Evolutionary conservation across 73 alveolate species (phyloP).

Genomic region (Durusdinium trenchii): DNA sequence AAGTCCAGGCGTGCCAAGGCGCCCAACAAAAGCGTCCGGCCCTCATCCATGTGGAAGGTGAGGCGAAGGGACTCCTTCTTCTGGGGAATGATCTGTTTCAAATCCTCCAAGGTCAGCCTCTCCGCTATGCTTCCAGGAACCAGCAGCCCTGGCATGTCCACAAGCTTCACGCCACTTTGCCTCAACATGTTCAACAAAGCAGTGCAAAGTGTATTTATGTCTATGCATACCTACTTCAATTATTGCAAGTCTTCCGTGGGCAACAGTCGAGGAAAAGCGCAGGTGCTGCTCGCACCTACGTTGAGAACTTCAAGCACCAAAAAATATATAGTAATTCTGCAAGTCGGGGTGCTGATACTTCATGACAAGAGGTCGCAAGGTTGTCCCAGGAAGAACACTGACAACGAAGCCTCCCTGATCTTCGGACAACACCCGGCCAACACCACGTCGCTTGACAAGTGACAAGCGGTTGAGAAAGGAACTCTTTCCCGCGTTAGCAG

Average conservation of each 20-base stretch:
- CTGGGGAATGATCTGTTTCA: background rate
- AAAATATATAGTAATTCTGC: background rate
- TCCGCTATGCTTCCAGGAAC: slow-evolving; percentile 95
- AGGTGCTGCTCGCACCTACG: too few relatives aligned
- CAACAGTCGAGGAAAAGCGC: too few relatives aligned
- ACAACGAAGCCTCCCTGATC: slow-evolving; percentile 83
- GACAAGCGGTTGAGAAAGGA: slow-evolving; percentile 84
- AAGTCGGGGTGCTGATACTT: slow-evolving; percentile 59
- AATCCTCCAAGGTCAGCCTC: slow-evolving; percentile 56
- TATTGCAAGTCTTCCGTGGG: too few relatives aligned
- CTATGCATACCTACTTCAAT: too few relatives aligned
- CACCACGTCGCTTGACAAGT: slow-evolving; percentile 72
- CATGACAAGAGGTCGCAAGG: slow-evolving; percentile 69
- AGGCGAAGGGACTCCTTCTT: slow-evolving; percentile 28
- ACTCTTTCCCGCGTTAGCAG: slow-evolving; percentile 87
- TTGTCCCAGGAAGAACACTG: slow-evolving; percentile 87
- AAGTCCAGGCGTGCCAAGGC: slow-evolving; percentile 82
- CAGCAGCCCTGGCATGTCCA: slow-evolving; percentile 81
- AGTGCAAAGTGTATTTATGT: too few relatives aligned
- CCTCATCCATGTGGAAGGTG: slow-evolving; percentile 90
- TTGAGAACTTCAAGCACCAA: too few relatives aligned
- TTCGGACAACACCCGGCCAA: slow-evolving; percentile 77
- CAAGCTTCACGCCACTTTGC: slow-evolving; percentile 34
- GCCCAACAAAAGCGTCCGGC: slow-evolving; percentile 57
- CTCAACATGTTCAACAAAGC: too few relatives aligned